A percentile compares a stretch with the other conserved stretches of the same genome.
Conservation (phyloP, 495 filamentous ascomycete species). For the Penicillium arizonense region DNA sequence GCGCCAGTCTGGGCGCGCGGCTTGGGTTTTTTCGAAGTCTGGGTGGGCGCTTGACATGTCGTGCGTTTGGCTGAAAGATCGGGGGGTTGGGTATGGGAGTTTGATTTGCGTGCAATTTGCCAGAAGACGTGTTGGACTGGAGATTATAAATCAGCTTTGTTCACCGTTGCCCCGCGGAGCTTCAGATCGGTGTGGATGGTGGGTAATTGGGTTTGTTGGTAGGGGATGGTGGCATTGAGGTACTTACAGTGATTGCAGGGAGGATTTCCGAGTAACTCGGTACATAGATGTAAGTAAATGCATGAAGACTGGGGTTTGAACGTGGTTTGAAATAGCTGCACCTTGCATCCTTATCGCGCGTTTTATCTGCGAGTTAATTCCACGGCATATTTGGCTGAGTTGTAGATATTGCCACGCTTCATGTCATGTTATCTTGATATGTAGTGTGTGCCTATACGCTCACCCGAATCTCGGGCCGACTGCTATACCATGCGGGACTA, state of each 20-base stretch:
- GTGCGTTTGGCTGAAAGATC: slow-evolving; percentile 21
- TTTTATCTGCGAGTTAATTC: not conserved
- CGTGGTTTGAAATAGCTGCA: not conserved
- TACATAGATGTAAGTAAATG: not conserved
- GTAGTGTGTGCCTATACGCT: not conserved
- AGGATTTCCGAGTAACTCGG: not conserved
- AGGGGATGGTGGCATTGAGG: no score
- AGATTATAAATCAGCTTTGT: slow-evolving; percentile 7
- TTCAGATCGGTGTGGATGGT: not conserved
- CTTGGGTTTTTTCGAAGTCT: slow-evolving; percentile 80
- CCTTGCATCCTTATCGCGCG: not conserved
- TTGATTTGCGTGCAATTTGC: not conserved
- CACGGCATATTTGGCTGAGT: not conserved
- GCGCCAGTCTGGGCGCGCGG: slow-evolving; percentile 66
- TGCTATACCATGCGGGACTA: not conserved
- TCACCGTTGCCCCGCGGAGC: not conserved
- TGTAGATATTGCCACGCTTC: not conserved
- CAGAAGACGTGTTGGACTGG: slow-evolving; percentile 1
- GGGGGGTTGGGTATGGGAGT: not conserved
- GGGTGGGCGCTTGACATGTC: slow-evolving; percentile 27
- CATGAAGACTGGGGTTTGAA: not conserved
- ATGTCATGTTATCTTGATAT: no score
- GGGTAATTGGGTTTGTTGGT: no score
- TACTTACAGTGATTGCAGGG: slow-evolving; percentile 4
- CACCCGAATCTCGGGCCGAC: not conserved